Evolutionary conservation across 495 filamentous ascomycete species (phyloP).

Genomic region (Friedmanniomyces simplex): DNA sequence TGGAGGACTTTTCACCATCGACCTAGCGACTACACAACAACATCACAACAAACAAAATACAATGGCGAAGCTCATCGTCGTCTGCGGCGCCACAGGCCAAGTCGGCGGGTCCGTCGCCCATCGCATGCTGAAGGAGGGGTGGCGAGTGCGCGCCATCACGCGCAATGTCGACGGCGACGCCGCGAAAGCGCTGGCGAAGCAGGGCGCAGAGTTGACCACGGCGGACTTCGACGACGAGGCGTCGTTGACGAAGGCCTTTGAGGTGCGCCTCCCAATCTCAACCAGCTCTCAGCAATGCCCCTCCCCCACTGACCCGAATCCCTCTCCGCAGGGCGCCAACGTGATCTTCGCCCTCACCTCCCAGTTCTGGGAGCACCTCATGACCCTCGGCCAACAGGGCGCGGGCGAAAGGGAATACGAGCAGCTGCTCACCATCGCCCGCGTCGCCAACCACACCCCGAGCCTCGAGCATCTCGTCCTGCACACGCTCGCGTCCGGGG

Average conservation of each 20-base stretch:
- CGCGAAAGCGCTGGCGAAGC: conserved; percentile 15
- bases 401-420: conserved; percentile 22
- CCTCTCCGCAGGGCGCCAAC: conserved; percentile 11
- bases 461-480: conserved; percentile 40
- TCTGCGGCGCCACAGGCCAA: background rate
- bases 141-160: conserved; percentile 19
- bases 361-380: conserved; percentile 9
- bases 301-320: too few species aligned
- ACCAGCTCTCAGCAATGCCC: too few species aligned
- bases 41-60: background rate
- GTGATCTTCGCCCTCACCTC: conserved; percentile 25
- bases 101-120: background rate
- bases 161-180: conserved; percentile 13
- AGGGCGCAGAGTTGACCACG: conserved; percentile 17
- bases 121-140: conserved; percentile 5
- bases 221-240: conserved; percentile 17
- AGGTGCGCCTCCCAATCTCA: background rate
- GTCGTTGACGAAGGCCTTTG: conserved; percentile 19
- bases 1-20: background rate
- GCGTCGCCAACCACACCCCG: conserved; percentile 31
- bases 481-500: conserved; percentile 34
- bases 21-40: background rate
- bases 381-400: conserved; percentile 6
- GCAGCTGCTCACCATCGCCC: conserved; percentile 37
- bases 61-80: background rate